Base-by-base conservation (phyloP, 2,329 filamentous ascomycete species). In the Gnomoniopsis smithogilvyi region DNA sequence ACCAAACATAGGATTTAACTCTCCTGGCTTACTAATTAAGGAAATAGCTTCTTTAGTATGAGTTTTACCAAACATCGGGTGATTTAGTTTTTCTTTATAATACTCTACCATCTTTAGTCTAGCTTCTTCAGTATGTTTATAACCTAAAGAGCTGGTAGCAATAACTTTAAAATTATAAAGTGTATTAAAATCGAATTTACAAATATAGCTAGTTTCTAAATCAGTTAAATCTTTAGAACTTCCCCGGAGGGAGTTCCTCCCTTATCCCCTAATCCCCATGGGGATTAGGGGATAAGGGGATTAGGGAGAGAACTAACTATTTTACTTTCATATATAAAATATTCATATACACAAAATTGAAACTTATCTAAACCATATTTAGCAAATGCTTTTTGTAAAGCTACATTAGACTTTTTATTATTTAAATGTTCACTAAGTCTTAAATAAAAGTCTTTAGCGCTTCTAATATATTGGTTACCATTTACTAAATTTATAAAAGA, bases 321-420 rank as follows among this genome's bases (percentile, higher is more conserved):
- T 41, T 60, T 51, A 56, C 46, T 60, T 56, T 60, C 58, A 55
- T 47, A 56, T 51, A 36, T 55, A 33, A 54, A 54, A 54, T 54
- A 51, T 59, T 53, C 54, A 58, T 59, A 57, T 54, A 56, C 47
- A 62, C 55, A 57, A 64, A 64, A 52, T 51, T 56, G 43, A 24
- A 51, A 57, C 49, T 58, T 60, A 50, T 55, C 49, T 56, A 57
- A 51, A 58, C 50, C 46, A 56, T 57, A 53, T 47, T 57, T 54
- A 54, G 12, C 45, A 51, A 58, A 54, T 51, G 45, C 49, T 45
- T 54, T 54, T 50, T 53, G 43, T 43, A 49, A 57, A 49, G 49
- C 54, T 48, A 56, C 12, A 53, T 60, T 56, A 49, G 54, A 60
- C 49, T 57, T 60, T 46, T 57, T 60, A 60, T 48, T 53, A 19